These are phyloP conservation scores for Pseudogymnoascus sp. DNA, from an alignment of 2,329 filamentous ascomycete species.

Conservation along the genomic window DNA sequence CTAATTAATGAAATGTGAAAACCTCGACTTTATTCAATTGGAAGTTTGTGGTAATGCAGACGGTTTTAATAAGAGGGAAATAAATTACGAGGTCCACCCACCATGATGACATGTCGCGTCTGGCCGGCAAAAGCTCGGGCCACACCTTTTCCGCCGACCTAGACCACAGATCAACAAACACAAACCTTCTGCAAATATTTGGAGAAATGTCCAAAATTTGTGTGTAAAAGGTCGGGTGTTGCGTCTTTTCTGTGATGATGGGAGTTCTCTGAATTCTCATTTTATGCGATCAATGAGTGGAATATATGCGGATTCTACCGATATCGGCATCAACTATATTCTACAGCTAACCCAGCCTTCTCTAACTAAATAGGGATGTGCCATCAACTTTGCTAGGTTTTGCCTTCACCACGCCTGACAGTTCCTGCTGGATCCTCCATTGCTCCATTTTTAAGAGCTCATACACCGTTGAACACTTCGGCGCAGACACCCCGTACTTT, in stretches of 20 bases:
- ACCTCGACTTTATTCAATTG: not conserved
- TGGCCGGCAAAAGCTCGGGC: conserved; percentile 1
- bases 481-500: conserved; percentile 44
- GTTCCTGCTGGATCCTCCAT: conserved; percentile 26
- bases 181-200: not conserved
- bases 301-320: not conserved
- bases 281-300: not conserved
- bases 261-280: not conserved
- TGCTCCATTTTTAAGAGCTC: conserved; percentile 46
- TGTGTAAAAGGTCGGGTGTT: not conserved
- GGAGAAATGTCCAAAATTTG: not conserved
- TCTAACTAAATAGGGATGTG: not conserved
- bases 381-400: not conserved
- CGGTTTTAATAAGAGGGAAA: not conserved
- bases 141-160: not conserved
- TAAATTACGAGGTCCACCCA: not conserved
- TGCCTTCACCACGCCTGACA: not conserved
- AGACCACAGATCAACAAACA: not conserved
- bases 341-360: not conserved
- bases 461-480: conserved; percentile 46
- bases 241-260: not conserved
- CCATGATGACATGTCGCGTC: not conserved
- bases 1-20: not conserved
- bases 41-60: not conserved
- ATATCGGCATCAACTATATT: not conserved